Evolutionary conservation across 306 rosid species (phyloP).

Genomic region (Pterocarpus santalinus): DNA sequence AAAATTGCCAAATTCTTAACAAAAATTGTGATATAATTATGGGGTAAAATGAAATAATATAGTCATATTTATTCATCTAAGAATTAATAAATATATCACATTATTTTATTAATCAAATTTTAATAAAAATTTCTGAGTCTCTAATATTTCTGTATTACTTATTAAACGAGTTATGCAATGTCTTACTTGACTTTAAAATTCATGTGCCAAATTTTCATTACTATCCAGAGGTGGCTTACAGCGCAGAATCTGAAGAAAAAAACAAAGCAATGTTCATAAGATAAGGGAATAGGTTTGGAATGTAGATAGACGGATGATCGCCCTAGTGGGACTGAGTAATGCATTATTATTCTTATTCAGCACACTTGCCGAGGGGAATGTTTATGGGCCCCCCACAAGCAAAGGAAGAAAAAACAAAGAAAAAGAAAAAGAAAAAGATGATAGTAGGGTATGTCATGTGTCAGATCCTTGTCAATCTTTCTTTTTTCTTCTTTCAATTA

Average conservation of each 20-base stretch:
- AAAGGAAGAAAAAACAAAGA: background rate
- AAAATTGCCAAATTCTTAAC: no score
- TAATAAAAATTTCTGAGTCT: no score
- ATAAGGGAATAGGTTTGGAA: conserved; percentile 43
- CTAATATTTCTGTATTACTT: no score
- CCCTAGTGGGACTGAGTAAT: conserved; percentile 50
- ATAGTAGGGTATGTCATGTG: conserved; percentile 47
- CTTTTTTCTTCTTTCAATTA: conserved; percentile 26
- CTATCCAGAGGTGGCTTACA: conserved; percentile 53
- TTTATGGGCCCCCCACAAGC: conserved; percentile 56
- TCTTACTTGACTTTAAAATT: no score
- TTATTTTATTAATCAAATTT: no score
- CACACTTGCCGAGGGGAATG: conserved; percentile 80
- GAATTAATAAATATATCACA: no score
- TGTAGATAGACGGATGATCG: conserved; percentile 48
- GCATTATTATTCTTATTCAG: conserved; percentile 60
- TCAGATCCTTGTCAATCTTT: conserved; percentile 53
- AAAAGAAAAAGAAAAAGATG: background rate
- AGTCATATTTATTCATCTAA: no score
- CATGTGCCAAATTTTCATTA: no score
- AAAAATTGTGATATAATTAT: no score
- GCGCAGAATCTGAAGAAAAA: conserved; percentile 24
- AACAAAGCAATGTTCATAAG: background rate
- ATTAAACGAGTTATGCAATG: no score
- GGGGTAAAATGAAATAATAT: no score